Evolutionary conservation across 805 yeast genomes (phyloP), one percentile per base, ranked within the genome.

Genomic region (Lipomyces anomalus): DNA sequence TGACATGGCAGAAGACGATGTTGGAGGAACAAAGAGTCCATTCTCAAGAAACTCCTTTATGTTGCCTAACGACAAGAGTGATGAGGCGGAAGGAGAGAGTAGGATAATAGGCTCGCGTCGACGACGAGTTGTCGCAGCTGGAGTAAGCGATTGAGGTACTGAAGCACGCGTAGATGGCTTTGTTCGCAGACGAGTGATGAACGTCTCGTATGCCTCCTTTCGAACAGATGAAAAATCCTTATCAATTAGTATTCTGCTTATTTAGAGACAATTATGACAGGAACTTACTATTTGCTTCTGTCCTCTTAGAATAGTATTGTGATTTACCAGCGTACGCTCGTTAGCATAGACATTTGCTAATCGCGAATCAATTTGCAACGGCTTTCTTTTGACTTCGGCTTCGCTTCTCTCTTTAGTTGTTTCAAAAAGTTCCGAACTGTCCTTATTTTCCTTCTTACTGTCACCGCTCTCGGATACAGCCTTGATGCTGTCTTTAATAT

Each of bases 61-160:
- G 58, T 84, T 83, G 24, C 73, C 60, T 73, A 82, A 72, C 6
- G 82, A 78, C 40, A 84, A 57, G 21, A 84, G 66, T 0, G 89
- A 75, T 3, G 90, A 80, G 0, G 92, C 84, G 6, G 92, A 80
- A 3, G 95, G 90, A 11, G 92, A 82, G 23, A 84, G 68, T 35
- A 84, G 64, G 46, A 84, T 82, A 55, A 84, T 82, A 21, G 94
- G 94, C 50, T 79, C 85, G 6, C 52, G 43, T 58, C 61, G 58
- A 76, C 30, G 30, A 9, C 30, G 30, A 9, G 30, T 9, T 9
- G 11, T 9, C 30, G 11, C 30, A 26, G 30, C 30, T 13, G 30
- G 30, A 9, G 30, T 26, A n/a, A n/a, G n/a, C n/a, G n/a, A n/a
- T n/a, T n/a, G n/a, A n/a, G n/a, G n/a, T n/a, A n/a, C n/a, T 9